These are phyloP conservation scores for Wickerhamiella pararugosa DNA, from an alignment of 1,139 yeast species.

Conservation along the genomic window DNA sequence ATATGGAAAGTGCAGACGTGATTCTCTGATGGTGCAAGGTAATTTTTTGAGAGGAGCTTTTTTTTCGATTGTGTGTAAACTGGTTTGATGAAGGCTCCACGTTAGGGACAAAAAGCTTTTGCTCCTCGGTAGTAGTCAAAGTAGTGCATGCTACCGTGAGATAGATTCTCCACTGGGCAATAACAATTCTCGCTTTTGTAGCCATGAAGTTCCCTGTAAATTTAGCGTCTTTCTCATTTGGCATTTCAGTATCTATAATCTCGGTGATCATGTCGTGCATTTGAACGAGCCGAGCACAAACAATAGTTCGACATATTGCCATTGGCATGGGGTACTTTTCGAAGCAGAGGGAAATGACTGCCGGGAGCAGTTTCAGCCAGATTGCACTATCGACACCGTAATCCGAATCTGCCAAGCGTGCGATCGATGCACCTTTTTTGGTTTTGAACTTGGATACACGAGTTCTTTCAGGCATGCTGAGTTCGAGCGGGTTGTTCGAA, in stretches of 20 bases:
- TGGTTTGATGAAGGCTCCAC: constrained; percentile 12
- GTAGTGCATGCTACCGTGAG: constrained; percentile 87
- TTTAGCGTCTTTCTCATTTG: constrained; percentile 16
- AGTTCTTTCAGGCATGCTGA: constrained; percentile 71
- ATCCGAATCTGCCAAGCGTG: constrained; percentile 73
- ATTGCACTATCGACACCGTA: constrained; percentile 91
- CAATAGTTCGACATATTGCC: constrained; percentile 85
- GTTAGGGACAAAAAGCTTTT: constrained; percentile 47
- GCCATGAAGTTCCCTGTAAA: constrained; percentile 23
- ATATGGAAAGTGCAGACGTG: constrained; percentile 82
- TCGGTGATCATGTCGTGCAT: constrained; percentile 68
- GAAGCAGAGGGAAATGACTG: constrained; percentile 53
- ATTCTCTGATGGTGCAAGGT: constrained; percentile 81
- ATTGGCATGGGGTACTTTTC: constrained; percentile 84
- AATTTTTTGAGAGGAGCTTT: constrained; percentile 42
- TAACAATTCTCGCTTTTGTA: constrained; percentile 53
- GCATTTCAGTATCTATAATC: constrained; percentile 35
- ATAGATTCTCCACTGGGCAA: constrained; percentile 81
- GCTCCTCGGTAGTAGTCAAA: constrained; percentile 78
- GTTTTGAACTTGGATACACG: constrained; percentile 53
- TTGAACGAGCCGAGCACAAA: constrained; percentile 77
- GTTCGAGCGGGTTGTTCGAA: constrained; percentile 37
- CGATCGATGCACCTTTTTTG: constrained; percentile 41
- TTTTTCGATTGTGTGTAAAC: constrained; percentile 44
- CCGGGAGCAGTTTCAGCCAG: constrained; percentile 84